Base-by-base conservation (phyloP, 768 basidiomycete genomes). In the Termitomyces sp. region DNA sequence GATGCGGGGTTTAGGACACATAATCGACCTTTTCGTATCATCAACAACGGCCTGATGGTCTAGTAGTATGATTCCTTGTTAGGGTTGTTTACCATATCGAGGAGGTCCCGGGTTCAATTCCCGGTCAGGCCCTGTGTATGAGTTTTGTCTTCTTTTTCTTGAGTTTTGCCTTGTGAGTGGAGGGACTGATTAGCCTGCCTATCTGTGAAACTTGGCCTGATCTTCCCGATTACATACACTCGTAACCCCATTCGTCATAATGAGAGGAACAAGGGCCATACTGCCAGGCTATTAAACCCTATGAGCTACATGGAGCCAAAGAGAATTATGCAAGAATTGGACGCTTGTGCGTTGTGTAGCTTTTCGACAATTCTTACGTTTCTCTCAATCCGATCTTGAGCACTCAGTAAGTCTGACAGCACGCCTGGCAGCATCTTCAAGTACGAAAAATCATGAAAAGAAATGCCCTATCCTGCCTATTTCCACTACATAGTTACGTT, bases 251-350 rank as follows among this genome's bases (percentile, higher is more conserved):
- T n/a, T n/a, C n/a, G n/a, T n/a, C n/a, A n/a, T n/a, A n/a, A n/a
- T n/a, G n/a, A n/a, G n/a, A n/a, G n/a, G n/a, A n/a, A n/a, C n/a
- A n/a, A n/a, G n/a, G n/a, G n/a, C n/a, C n/a, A n/a, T n/a, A n/a
- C n/a, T n/a, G n/a, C n/a, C n/a, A n/a, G n/a, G n/a, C n/a, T n/a
- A n/a, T n/a, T n/a, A n/a, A n/a, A n/a, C n/a, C n/a, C n/a, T n/a
- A n/a, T n/a, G n/a, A n/a, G n/a, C n/a, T n/a, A n/a, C n/a, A n/a
- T n/a, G n/a, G n/a, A n/a, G n/a, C n/a, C n/a, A 52, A 58, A 49
- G 50, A 32, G 66, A 69, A 61, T 87, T 83, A 86, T 88, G 87
- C 87, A 89, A 88, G 89, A 89, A 86, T 87, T 83, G 87, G 87
- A 88, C 89, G 15, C 18, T 3, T 13, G 13, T 46, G 45, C 20